Evolutionary conservation across 2,329 filamentous ascomycete species (phyloP).

Genomic region (Calonectria hongkongensis): DNA sequence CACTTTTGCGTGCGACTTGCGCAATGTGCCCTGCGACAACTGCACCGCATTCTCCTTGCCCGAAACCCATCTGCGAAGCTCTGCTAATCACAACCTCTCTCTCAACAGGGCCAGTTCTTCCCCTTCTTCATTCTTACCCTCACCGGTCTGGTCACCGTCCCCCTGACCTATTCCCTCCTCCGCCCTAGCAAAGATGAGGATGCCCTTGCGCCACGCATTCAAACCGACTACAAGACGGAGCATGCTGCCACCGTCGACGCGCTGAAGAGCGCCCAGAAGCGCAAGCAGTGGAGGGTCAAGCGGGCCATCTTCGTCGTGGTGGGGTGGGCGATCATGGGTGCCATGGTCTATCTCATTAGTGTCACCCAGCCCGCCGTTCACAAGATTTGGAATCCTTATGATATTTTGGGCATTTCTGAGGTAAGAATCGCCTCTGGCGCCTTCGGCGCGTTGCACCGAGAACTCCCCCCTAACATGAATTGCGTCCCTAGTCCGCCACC

Average conservation of each 20-base stretch:
- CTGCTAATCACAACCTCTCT: constrained; percentile 15
- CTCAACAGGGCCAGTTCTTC: constrained; percentile 90
- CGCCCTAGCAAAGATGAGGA: constrained; percentile 85
- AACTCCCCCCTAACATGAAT: constrained; percentile 37
- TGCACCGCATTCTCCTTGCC: neutral
- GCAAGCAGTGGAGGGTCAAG: constrained; percentile 92
- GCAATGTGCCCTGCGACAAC: constrained; percentile 4
- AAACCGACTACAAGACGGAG: constrained; percentile 86
- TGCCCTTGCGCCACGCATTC: constrained; percentile 87
- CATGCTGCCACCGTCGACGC: constrained; percentile 89
- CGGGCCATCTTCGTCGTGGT: constrained; percentile 83
- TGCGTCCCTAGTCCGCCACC: constrained; percentile 76
- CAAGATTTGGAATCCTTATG: constrained; percentile 97
- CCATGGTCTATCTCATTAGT: constrained; percentile 93
- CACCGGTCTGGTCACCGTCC: constrained; percentile 89
- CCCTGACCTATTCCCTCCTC: constrained; percentile 91
- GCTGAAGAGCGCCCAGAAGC: constrained; percentile 90
- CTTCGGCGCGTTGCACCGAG: neutral
- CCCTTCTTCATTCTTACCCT: constrained; percentile 98
- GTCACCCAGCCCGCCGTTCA: constrained; percentile 82
- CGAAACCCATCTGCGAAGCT: neutral
- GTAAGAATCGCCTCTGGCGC: constrained; percentile 66
- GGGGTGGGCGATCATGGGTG: constrained; percentile 89
- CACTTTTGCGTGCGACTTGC: constrained; percentile 20
- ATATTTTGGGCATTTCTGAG: constrained; percentile 90